Conservation (phyloP, 225 moss, liverwort and hornwort genomes). For the Physcomitrium patens region DNA sequence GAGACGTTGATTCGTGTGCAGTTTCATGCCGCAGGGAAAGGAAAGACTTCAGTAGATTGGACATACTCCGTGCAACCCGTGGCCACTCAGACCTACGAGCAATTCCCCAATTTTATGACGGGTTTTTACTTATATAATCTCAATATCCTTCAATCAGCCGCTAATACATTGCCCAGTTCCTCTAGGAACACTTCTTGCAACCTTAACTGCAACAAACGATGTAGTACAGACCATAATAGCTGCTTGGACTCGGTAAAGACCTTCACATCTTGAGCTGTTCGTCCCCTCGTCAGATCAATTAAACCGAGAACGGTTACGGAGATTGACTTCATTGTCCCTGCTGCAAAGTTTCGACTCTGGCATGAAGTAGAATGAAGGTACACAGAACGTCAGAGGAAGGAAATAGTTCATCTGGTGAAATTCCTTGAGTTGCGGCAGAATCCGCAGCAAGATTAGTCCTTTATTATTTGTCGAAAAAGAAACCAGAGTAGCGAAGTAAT, state of each 20-base stretch:
- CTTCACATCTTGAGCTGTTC: no score
- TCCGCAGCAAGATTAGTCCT: no score
- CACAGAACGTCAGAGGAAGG: no score
- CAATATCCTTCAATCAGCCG: constrained; percentile 40
- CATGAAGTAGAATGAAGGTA: neutral
- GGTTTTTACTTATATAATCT: constrained; percentile 49
- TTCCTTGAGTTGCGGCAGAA: no score
- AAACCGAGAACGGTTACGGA: neutral
- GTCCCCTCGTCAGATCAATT: no score
- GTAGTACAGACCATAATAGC: no score
- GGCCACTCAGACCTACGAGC: constrained; percentile 44
- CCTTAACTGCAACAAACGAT: neutral
- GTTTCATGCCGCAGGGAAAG: constrained; percentile 46
- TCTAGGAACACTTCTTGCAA: neutral
- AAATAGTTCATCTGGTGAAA: no score
- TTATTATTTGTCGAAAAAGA: no score
- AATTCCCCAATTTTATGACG: constrained; percentile 53
- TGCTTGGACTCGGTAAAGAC: no score
- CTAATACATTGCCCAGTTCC: neutral
- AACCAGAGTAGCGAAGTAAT: no score
- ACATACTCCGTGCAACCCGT: constrained; percentile 54
- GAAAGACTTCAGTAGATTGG: constrained; percentile 60
- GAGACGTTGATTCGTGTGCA: constrained; percentile 15
- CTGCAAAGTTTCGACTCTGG: neutral
- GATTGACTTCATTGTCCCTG: neutral